Conservation (phyloP, 441 rosid species). For the Metrosideros polymorpha region DNA sequence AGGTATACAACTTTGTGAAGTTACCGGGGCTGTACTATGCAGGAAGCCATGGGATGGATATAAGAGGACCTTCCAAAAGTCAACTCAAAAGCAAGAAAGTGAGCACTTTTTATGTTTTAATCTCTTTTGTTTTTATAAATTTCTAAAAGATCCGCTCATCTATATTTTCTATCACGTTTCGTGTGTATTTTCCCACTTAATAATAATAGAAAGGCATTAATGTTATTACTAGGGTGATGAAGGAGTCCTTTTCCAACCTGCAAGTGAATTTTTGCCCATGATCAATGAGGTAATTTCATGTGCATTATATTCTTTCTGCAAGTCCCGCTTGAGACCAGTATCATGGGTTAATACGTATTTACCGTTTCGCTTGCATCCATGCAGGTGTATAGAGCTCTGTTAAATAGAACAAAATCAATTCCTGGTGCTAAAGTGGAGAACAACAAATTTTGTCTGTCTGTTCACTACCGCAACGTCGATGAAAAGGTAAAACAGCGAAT, state of each 20-base stretch:
- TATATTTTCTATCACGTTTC: neutral
- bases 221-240: neutral
- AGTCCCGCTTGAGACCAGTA: neutral
- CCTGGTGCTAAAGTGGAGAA: constrained; percentile 38
- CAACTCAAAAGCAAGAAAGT: neutral
- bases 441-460: constrained; percentile 46
- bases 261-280: constrained; percentile 10
- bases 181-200: neutral
- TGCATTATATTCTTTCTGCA: neutral
- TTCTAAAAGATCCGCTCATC: neutral
- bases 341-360: too few relatives aligned
- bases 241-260: constrained; percentile 6
- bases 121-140: neutral
- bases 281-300: neutral
- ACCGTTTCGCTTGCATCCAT: too few relatives aligned
- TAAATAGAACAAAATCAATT: constrained; percentile 34
- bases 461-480: constrained; percentile 42
- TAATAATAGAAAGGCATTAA: neutral
- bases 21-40: constrained; percentile 3
- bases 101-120: neutral
- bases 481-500: constrained; percentile 18
- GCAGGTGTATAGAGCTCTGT: constrained; percentile 24
- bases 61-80: constrained; percentile 3
- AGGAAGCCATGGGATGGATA: constrained; percentile 11
- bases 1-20: neutral